Base-by-base conservation (phyloP, 2,329 filamentous ascomycete species). In the Trichophyton rubrum region DNA sequence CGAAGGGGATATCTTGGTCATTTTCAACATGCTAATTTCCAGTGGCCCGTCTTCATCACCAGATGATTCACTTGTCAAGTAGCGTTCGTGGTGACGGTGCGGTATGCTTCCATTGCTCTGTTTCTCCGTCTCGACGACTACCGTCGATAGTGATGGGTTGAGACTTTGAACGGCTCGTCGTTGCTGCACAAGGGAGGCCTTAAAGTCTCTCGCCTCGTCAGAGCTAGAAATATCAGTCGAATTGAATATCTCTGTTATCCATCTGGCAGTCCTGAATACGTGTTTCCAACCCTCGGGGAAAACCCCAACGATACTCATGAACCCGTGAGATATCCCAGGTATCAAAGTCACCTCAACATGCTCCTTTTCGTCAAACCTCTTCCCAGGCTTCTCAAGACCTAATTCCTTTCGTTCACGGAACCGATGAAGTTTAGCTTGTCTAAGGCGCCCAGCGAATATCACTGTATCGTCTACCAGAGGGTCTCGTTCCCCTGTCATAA, bases 391-490 rank as follows among this genome's bases (percentile, higher is more conserved):
- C 70, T 76, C 77, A 60, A 81, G 77, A n/a, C 76, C 82, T 55
- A 78, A 69, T 41, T 85, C 83, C 63, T 80, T 78, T 3, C 80
- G 77, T 53, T 82, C 79, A 1, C 74, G 73, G 74, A 82, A 78
- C 58, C 80, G 74, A 63, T 81, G 79, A 3, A 82, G 71, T 65
- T 86, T 95, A 1, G 90, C 89, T 63, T 91, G 84, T 5, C 90
- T 81, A n/a, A 99, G 74, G 0, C 92, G 80, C 0, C 92, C 93
- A 0, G 93, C 91, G 68, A 99, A 96, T 63, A 99, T 91, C 56
- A 96, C 90, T 0, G 93, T 99, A 71, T 99, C 93, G 69, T 99
- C 93, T 0, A 97, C 93, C 0, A 99, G 77, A 0, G 93, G 93
- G 70, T 99, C 93, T 33, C 92, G 86, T 75, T 99, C 93, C 57